Conservation (phyloP, 129 eudicot species). For the Sambucus nigra region DNA sequence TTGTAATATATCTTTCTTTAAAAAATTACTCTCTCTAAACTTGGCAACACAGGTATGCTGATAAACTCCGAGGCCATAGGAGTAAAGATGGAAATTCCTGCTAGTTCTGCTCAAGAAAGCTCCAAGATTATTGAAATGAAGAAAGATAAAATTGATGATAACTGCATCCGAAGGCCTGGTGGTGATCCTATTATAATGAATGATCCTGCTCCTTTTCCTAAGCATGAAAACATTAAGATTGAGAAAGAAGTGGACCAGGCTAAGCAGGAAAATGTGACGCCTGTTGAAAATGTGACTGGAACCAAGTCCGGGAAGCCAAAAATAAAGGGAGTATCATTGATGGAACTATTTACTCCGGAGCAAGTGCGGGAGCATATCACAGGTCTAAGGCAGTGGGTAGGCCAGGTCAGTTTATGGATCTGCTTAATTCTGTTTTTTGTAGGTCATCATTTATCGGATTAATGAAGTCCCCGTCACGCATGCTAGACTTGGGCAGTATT, state of each 20-base stretch:
- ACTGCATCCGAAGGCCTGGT: slow-evolving; percentile 24
- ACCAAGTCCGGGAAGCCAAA: slow-evolving; percentile 85
- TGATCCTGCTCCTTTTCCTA: slow-evolving; percentile 20
- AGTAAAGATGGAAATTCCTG: slow-evolving; percentile 42
- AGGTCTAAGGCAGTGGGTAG: slow-evolving; percentile 95
- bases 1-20: too few species aligned
- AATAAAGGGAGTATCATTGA: slow-evolving; percentile 84
- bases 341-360: slow-evolving; percentile 82
- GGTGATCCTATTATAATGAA: slow-evolving; percentile 19
- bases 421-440: slow-evolving; percentile 1
- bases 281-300: slow-evolving; percentile 33
- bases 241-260: slow-evolving; percentile 47
- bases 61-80: slow-evolving; percentile 41
- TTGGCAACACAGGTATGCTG: too few species aligned
- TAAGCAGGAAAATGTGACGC: slow-evolving; percentile 29
- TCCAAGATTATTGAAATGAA: slow-evolving; percentile 25
- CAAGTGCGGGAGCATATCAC: slow-evolving; percentile 80
- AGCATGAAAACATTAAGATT: slow-evolving; percentile 33
- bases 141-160: slow-evolving; percentile 31
- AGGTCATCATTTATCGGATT: too few species aligned
- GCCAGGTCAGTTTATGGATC: slow-evolving; percentile 62
- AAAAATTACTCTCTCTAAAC: too few species aligned
- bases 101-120: slow-evolving; percentile 23
- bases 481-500: too few species aligned
- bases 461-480: too few species aligned